Percentiles rank a stretch among this genome's conserved stretches.
Evolutionary conservation across 495 filamentous ascomycete species (phyloP).

Genomic region (Aspergillus sclerotiicarbonarius): DNA sequence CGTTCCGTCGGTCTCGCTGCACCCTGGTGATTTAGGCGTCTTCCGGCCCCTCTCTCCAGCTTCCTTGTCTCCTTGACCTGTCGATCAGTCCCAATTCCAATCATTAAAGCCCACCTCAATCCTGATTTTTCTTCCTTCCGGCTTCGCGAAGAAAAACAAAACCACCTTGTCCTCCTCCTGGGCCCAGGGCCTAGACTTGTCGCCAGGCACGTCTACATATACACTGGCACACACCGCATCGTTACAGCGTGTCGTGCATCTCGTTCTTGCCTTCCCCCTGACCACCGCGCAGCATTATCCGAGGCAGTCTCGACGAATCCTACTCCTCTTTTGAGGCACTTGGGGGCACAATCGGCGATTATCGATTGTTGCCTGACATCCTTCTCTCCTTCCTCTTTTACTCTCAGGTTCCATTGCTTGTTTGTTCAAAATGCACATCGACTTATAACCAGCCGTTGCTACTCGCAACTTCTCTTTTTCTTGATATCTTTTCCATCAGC

Average conservation of each 20-base stretch:
- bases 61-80: constrained; percentile 15
- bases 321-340: constrained; percentile 1
- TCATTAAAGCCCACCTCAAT: not conserved
- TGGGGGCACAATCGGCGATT: constrained; percentile 6
- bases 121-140: not conserved
- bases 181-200: not conserved
- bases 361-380: constrained; percentile 9
- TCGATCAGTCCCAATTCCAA: constrained; percentile 14
- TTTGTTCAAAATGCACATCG: constrained; percentile 36
- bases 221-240: constrained; percentile 6
- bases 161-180: constrained; percentile 1
- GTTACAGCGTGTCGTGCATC: constrained; percentile 6
- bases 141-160: constrained; percentile 3
- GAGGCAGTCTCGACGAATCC: not conserved
- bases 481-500: constrained; percentile 24
- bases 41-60: constrained; percentile 7
- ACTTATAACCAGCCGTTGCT: constrained; percentile 30
- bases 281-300: not conserved
- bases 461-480: constrained; percentile 21
- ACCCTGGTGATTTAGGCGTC: constrained; percentile 10
- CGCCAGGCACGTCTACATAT: constrained; percentile 7
- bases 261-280: not conserved
- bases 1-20: constrained; percentile 26
- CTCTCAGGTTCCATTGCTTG: constrained; percentile 15
- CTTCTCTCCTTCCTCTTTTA: constrained; percentile 8